Base-by-base conservation (phyloP, 371 early-diverging fungal species). In the Rhizopus stolonifer region DNA sequence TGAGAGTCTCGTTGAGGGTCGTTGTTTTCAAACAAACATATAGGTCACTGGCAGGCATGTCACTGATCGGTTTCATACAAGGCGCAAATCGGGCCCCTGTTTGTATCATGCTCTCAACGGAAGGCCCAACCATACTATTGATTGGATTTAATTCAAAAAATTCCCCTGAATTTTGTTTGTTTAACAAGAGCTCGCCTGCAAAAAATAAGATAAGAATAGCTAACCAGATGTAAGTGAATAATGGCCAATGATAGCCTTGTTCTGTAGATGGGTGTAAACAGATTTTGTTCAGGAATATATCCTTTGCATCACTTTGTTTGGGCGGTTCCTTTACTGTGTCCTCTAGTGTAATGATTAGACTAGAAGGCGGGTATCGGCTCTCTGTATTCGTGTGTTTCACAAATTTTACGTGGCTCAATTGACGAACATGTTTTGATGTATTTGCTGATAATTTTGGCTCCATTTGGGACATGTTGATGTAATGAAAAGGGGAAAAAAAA, bases 61-160 rank as follows among this genome's bases (percentile, higher is more conserved):
- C 46, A 17, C 67, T 36, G 1, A 56, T 67, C 15, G 55, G 44
- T 10, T 71, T 56, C 82, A 84, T 84, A 50, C 84, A 84, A n/a
- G 82, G 81, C 19, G 72, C 58, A 58, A 81, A 84, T 0, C 81
- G 60, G 1, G 84, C 82, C 4, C 84, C 84, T 7, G 63, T 50
- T 8, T 59, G 62, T 26, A 84, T 70, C 46, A 81, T 60, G 1
- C 70, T 74, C 32, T 73, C 67, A 13, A 77, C 36, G 0, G 71
- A 67, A 2, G 82, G 82, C 7, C 84, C 84, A 24, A 84, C 59
- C 78, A 82, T 77, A 15, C 69, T 65, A 45, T 84, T 84, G 56
- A 80, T 70, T 3, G 82, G 80, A 1, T 59, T 51, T 1, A 77
- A 55, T 48, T 76, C 62, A 34, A 84, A 50, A 34, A 64, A 57